Evolutionary conservation across 176 grass and related monocot species (phyloP).

Genomic region (Olyra latifolia): DNA sequence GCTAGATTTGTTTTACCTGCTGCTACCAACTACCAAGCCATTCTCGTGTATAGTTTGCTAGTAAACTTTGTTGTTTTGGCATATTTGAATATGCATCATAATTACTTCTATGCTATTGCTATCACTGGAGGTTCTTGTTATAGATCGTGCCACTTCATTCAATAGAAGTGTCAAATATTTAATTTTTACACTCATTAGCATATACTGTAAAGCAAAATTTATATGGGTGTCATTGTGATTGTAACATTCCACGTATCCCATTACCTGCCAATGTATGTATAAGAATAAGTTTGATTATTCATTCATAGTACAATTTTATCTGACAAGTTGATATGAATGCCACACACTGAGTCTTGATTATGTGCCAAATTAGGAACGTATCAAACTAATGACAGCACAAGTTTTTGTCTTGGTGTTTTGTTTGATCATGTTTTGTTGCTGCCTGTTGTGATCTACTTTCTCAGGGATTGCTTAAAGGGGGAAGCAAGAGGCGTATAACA

Average conservation of each 20-base stretch:
- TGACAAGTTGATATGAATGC: background rate
- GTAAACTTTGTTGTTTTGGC: background rate
- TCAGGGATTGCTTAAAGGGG: constrained; percentile 89
- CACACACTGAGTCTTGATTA: background rate
- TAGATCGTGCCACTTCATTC: constrained; percentile 22
- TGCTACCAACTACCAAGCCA: background rate
- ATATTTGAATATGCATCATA: background rate
- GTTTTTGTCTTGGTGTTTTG: constrained; percentile 23
- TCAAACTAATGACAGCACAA: constrained; percentile 14
- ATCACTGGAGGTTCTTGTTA: background rate
- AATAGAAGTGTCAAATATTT: background rate
- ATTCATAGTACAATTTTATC: background rate
- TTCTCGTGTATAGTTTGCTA: background rate
- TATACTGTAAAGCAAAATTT: background rate
- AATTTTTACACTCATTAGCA: background rate
- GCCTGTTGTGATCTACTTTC: constrained; percentile 8
- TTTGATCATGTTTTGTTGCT: background rate
- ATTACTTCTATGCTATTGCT: background rate
- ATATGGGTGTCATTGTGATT: background rate
- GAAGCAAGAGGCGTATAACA: constrained; percentile 71
- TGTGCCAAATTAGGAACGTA: background rate
- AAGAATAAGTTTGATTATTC: constrained; percentile 7
- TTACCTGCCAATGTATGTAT: background rate
- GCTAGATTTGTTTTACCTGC: background rate
- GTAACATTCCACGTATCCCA: background rate